phyloP scores from a whole-genome alignment of 169 alveolate genomes.

The Plasmodium inui region DNA sequence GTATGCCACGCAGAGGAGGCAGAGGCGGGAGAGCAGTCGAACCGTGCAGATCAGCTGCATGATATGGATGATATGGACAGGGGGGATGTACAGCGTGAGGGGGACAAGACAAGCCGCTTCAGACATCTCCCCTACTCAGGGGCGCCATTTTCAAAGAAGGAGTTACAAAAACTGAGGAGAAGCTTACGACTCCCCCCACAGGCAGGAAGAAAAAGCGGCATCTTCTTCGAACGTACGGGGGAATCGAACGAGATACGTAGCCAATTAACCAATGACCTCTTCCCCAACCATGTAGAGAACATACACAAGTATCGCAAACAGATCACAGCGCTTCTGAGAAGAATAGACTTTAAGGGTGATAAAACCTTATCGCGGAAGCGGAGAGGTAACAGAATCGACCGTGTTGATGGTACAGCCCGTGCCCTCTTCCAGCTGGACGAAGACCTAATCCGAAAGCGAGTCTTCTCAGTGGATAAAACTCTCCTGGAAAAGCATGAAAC shows the following conservation, averaged over 20 bases:
- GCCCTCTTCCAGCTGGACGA: constrained; percentile 39
- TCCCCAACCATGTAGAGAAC: neutral
- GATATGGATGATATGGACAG: neutral
- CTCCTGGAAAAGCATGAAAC: constrained; percentile 9
- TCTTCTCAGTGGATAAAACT: constrained; percentile 21
- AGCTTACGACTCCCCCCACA: neutral
- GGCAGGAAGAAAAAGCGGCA: neutral
- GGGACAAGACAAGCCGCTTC: neutral
- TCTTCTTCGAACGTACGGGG: neutral
- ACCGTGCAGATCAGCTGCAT: neutral
- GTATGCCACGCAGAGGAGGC: neutral
- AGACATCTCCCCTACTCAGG: neutral
- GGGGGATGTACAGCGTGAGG: neutral
- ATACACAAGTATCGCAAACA: constrained; percentile 10
- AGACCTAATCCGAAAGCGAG: constrained; percentile 20
- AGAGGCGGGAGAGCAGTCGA: no score
- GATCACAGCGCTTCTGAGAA: constrained; percentile 8
- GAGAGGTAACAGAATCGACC: neutral
- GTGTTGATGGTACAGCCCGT: neutral
- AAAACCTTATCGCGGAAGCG: neutral
- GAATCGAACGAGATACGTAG: neutral
- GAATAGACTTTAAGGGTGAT: constrained; percentile 1
- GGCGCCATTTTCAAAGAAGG: neutral
- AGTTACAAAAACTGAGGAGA: constrained; percentile 4
- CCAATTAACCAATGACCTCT: neutral